These are phyloP conservation scores for Neurospora sp. DNA, from an alignment of 495 filamentous ascomycete genomes.

Conservation along the genomic window DNA sequence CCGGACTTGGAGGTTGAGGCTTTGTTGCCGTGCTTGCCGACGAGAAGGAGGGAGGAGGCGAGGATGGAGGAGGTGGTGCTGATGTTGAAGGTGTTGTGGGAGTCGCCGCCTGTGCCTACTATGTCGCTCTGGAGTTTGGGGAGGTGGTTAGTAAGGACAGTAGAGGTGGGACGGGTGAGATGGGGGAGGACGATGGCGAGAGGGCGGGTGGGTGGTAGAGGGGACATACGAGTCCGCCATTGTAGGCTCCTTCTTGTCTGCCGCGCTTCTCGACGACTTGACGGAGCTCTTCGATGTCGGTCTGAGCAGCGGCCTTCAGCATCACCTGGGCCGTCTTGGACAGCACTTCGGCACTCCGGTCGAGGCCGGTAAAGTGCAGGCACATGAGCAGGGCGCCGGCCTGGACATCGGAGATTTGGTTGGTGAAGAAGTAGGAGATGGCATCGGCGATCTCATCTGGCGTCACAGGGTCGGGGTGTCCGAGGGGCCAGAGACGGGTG, in stretches of 20 bases:
- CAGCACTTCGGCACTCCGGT: conserved; percentile 70
- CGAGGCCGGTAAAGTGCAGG: conserved; percentile 76
- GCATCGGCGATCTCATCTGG: conserved; percentile 79
- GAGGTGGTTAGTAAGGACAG: conserved; percentile 1
- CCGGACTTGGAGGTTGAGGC: conserved; percentile 95
- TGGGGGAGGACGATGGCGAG: too few relatives aligned
- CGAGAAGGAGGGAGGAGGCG: conserved; percentile 67
- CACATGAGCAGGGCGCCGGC: conserved; percentile 76
- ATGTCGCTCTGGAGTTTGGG: conserved; percentile 65
- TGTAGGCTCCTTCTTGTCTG: conserved; percentile 57
- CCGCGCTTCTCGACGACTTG: conserved; percentile 42
- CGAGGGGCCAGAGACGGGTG: conserved; percentile 58
- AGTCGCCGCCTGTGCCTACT: conserved; percentile 94
- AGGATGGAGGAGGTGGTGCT: conserved; percentile 90
- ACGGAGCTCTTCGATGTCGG: conserved; percentile 26
- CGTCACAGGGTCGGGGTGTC: conserved; percentile 42
- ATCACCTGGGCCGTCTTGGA: conserved; percentile 58
- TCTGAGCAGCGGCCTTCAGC: conserved; percentile 46
- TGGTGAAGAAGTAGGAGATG: conserved; percentile 79
- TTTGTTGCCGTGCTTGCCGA: conserved; percentile 92
- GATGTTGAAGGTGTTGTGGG: conserved; percentile 96
- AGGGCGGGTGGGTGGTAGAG: too few relatives aligned
- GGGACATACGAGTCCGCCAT: conserved; percentile 51
- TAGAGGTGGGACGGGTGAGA: neutral
- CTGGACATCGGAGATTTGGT: conserved; percentile 73